Conservation (phyloP, 257 asterid species). For the Petrea volubilis region DNA sequence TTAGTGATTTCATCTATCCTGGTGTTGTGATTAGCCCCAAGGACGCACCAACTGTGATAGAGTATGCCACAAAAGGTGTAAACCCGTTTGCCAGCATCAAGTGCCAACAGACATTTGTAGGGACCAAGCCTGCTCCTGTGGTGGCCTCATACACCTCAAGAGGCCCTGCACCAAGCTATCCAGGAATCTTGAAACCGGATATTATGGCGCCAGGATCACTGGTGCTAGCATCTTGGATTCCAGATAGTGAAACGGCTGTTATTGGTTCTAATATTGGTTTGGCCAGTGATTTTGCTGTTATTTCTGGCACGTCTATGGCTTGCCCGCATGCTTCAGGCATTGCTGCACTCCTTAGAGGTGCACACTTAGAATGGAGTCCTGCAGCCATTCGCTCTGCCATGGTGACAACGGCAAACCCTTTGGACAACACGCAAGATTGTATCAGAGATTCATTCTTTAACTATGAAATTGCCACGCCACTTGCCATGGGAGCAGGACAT, state of each 20-base stretch:
- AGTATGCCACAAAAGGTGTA: conserved; percentile 6
- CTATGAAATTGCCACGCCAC: conserved; percentile 27
- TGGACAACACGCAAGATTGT: conserved; percentile 24
- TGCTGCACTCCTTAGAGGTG: conserved; percentile 44
- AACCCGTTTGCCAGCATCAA: conserved; percentile 31
- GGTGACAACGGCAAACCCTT: conserved; percentile 37
- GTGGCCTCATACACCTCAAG: conserved; percentile 44
- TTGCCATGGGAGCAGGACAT: conserved; percentile 37
- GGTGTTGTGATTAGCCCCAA: conserved; percentile 29
- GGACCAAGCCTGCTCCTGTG: conserved; percentile 29
- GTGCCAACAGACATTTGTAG: conserved; percentile 34
- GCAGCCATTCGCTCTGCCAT: conserved; percentile 48
- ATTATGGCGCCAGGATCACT: conserved; percentile 47
- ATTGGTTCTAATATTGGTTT: conserved; percentile 28
- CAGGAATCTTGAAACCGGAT: conserved; percentile 40
- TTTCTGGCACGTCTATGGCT: conserved; percentile 49
- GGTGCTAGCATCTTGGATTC: conserved; percentile 42
- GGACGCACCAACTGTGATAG: conserved; percentile 16
- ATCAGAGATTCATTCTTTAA: conserved; percentile 28
- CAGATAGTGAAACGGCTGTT: background rate
- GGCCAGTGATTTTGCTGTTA: conserved; percentile 25
- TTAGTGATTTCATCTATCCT: conserved; percentile 21
- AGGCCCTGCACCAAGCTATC: conserved; percentile 45
- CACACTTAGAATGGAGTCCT: conserved; percentile 53
- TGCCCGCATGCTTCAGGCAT: conserved; percentile 47